A percentile compares a stretch with the other conserved stretches of the same genome.
Conservation (phyloP, 768 basidiomycete genomes). For the Podaxis sp. region DNA sequence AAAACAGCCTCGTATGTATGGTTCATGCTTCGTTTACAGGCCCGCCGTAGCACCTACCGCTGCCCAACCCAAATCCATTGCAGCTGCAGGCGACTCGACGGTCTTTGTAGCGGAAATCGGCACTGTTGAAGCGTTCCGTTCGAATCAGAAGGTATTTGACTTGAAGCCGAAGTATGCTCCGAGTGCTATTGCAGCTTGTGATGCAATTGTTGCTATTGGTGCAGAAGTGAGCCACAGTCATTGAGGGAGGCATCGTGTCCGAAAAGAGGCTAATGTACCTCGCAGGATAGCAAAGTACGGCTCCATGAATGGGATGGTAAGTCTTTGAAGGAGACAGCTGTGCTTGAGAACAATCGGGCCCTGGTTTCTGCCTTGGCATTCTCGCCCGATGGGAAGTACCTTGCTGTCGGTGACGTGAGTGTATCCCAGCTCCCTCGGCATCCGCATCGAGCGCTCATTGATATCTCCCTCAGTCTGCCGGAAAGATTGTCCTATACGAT, state of each 20-base stretch:
- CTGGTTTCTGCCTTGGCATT: constrained; percentile 75
- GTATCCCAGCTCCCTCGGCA: background rate
- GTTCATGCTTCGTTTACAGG: constrained; percentile 31
- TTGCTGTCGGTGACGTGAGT: constrained; percentile 88
- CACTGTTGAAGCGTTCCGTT: constrained; percentile 63
- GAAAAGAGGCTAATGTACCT: background rate
- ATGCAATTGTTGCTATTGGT: constrained; percentile 64
- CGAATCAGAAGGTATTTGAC: constrained; percentile 67
- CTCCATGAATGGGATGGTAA: constrained; percentile 75
- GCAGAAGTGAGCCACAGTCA: constrained; percentile 54
- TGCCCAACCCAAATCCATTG: constrained; percentile 70
- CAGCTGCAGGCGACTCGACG: constrained; percentile 56
- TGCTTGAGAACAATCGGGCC: constrained; percentile 69
- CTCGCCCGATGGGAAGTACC: constrained; percentile 69
- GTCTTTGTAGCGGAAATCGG: constrained; percentile 64
- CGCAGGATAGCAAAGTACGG: constrained; percentile 72
- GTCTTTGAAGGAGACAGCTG: constrained; percentile 50
- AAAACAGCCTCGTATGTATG: background rate
- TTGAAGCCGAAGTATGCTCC: constrained; percentile 53
- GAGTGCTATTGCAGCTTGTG: constrained; percentile 54
- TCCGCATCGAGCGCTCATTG: constrained; percentile 8
- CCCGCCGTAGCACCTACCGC: constrained; percentile 49
- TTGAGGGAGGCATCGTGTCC: background rate
- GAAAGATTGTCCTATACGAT: constrained; percentile 80
- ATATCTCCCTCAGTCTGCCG: constrained; percentile 56